These are phyloP conservation scores for Sporothrix globosa DNA, from an alignment of 2,329 filamentous ascomycete genomes.

Conservation along the genomic window DNA sequence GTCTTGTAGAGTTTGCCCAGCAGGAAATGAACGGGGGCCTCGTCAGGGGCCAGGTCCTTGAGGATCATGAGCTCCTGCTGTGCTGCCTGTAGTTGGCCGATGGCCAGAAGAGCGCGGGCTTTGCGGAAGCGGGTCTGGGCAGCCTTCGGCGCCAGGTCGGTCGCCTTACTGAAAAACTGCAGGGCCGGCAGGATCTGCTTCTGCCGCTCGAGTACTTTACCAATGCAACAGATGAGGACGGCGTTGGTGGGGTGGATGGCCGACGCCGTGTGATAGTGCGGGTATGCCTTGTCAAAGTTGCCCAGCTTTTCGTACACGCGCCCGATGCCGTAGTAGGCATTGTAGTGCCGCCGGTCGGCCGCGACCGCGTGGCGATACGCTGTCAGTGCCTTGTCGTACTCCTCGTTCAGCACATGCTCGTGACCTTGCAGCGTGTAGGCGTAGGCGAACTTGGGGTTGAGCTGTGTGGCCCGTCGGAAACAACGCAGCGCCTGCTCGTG, in stretches of 20 bases:
- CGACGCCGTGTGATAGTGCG: conserved; percentile 86
- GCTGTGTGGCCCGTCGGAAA: conserved; percentile 90
- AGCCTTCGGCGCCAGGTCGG: conserved; percentile 77
- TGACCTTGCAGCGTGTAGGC: conserved; percentile 95
- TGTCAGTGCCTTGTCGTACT: conserved; percentile 90
- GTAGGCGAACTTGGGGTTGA: conserved; percentile 90
- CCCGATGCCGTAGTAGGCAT: conserved; percentile 92
- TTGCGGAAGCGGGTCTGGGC: conserved; percentile 91
- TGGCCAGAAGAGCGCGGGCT: conserved; percentile 79
- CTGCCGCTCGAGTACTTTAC: conserved; percentile 84
- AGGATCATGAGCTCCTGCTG: conserved; percentile 82
- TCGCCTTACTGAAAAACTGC: conserved; percentile 78
- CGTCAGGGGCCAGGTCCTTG: conserved; percentile 88
- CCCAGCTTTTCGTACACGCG: conserved; percentile 87
- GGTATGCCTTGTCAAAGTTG: conserved; percentile 86
- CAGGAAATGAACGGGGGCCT: conserved; percentile 93
- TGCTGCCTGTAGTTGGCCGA: conserved; percentile 71
- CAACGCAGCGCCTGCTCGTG: conserved; percentile 93
- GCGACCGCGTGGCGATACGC: conserved; percentile 85
- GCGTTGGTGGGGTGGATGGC: conserved; percentile 92
- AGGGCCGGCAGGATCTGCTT: conserved; percentile 80
- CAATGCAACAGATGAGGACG: conserved; percentile 89
- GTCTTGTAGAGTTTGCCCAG: conserved; percentile 81
- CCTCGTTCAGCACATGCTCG: conserved; percentile 93
- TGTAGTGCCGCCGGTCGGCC: conserved; percentile 89